Evolutionary conservation across 192 early-diverging fungal genomes (phyloP), one percentile per base, ranked within the genome.

Genomic region (Spinellus fusiger): DNA sequence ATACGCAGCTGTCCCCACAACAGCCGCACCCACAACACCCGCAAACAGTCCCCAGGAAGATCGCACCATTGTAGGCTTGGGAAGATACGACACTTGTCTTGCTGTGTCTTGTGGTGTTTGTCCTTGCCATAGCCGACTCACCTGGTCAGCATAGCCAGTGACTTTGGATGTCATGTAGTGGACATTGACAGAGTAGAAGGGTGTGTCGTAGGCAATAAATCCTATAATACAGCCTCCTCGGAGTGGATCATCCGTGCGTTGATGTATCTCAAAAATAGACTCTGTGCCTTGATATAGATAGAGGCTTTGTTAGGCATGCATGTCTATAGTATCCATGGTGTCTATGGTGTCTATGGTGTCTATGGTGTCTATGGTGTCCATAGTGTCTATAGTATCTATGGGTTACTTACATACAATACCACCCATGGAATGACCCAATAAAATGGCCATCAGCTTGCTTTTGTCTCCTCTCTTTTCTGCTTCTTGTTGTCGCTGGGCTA

Each of bases 321-420:
- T n/a, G n/a, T n/a, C n/a, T n/a, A n/a, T n/a, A n/a, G n/a, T n/a
- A n/a, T n/a, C n/a, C n/a, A n/a, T n/a, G n/a, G n/a, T n/a, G n/a
- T n/a, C n/a, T n/a, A n/a, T n/a, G n/a, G n/a, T n/a, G n/a, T n/a
- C n/a, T n/a, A n/a, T n/a, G n/a, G n/a, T n/a, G n/a, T n/a, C n/a
- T n/a, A n/a, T n/a, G n/a, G n/a, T n/a, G n/a, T n/a, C n/a, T n/a
- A n/a, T n/a, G n/a, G n/a, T n/a, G n/a, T n/a, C n/a, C n/a, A n/a
- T n/a, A n/a, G n/a, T n/a, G n/a, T n/a, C n/a, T n/a, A n/a, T n/a
- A n/a, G n/a, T n/a, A n/a, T n/a, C n/a, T n/a, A n/a, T n/a, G n/a
- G n/a, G n/a, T n/a, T 12, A 0, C 56, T 64, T 81, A 84, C 82
- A 77, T 15, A 83, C 75, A 56, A 85, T 68, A 15, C 83, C 83